Percentiles rank a stretch among this genome's conserved stretches.
phyloP scores from a whole-genome alignment of 1,284 basidiomycete genomes.

The Coniophora puteana region DNA sequence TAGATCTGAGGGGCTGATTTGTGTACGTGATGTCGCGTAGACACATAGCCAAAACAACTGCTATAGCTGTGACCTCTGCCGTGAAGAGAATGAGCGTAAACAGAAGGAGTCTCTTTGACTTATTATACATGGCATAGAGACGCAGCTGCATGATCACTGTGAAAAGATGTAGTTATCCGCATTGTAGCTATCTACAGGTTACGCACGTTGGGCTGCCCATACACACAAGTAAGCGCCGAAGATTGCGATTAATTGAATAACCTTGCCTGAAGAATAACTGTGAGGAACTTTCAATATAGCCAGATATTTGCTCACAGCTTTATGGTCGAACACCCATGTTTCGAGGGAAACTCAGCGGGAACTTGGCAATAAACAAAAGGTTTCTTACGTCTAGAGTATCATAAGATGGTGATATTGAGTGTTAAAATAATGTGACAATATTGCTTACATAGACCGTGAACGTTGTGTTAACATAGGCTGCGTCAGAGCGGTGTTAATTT shows the following conservation, averaged over 20 bases:
- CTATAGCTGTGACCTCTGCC: slow-evolving; percentile 6
- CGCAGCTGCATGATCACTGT: slow-evolving; percentile 10
- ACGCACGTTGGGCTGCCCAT: slow-evolving; percentile 9
- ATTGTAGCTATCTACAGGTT: no score
- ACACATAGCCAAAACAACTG: slow-evolving; percentile 2
- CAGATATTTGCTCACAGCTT: not conserved
- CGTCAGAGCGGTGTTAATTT: no score
- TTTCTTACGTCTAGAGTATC: no score
- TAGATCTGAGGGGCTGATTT: slow-evolving; percentile 6
- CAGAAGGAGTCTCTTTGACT: slow-evolving; percentile 6
- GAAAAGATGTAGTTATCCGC: not conserved
- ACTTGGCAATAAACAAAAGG: no score
- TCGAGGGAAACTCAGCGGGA: no score
- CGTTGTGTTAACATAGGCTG: no score
- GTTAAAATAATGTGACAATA: no score
- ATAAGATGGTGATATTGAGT: no score
- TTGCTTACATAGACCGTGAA: no score
- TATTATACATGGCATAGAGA: slow-evolving; percentile 8
- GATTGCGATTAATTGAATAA: slow-evolving; percentile 6
- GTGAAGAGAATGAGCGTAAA: slow-evolving; percentile 3
- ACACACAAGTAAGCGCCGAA: slow-evolving; percentile 6
- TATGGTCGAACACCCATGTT: no score
- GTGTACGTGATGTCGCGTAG: slow-evolving; percentile 8
- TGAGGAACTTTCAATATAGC: not conserved
- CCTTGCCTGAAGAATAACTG: slow-evolving; percentile 3